Evolutionary conservation across 2,329 filamentous ascomycete species (phyloP), one percentile per base, ranked within the genome.

Genomic region (Fusarium nodosum): DNA sequence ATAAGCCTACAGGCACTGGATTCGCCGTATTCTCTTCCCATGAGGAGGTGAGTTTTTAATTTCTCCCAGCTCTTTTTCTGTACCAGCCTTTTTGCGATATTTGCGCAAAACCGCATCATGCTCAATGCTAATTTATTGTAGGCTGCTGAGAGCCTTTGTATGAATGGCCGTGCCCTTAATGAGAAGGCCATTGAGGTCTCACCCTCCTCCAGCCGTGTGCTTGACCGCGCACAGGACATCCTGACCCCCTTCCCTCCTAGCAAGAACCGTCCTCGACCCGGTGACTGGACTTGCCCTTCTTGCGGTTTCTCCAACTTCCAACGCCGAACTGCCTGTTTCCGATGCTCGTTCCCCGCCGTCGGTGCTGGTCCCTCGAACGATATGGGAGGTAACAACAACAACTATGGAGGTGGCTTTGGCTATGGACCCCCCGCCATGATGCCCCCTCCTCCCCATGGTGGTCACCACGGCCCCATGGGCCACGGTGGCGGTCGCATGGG

Each of bases 231-330:
- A 58, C 93, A 94, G 61, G 96, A 97, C 74, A 97, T 99, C 69
- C 87, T 99, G 56, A 97, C 95, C 1, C 94, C 96, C 0, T 99
- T 99, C 85, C 96, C 96, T 53, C 96, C 96, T 1, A 97, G 94
- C 83, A 99, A 99, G 87, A 99, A 99, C 82, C 91, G 96, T 44
- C 96, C 96, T 66, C 92, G 96, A 60, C 96, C 96, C 39, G 96
- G 96, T 79, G 96, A 99, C 82, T 99, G 96, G 96, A 98, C 95
- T 64, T 99, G 96, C 85, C 96, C 96, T 46, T 97, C 94, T 54
- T 99, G 96, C 77, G 96, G 96, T 65, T 99, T 99, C 84, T 97
- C 94, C 76, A 99, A 99, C 86, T 99, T 99, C 85, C 96, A 99
- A 83, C 93, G 96, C 76, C 93, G 96, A 74, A 98, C 96, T 20